Evolutionary conservation across 345 rosid species (phyloP), one percentile per base, ranked within the genome.

Genomic region (Cardamine occulta): DNA sequence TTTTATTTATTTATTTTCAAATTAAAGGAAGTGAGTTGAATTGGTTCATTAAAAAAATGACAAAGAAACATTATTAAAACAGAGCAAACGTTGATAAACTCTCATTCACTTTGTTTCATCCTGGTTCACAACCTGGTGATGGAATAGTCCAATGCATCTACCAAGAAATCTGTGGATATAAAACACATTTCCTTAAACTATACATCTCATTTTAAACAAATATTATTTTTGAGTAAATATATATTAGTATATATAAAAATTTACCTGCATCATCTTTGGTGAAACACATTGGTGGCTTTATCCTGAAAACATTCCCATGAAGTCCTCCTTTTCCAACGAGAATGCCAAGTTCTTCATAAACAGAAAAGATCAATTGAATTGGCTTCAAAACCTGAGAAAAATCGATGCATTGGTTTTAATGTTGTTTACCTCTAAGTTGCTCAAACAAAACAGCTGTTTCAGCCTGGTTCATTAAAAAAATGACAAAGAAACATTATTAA

Each of bases 221-320:
- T 0, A 11, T 56, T 12, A 47, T 31, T 29, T 28, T 28, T 24
- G 34, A 31, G 23, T 1, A 23, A 34, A 28, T 34, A 63, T n/a
- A 29, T 45, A 44, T 5, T 9, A 40, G 14, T 40, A 42, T 13
- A 2, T 24, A 35, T 55, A 37, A 59, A 51, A n/a, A n/a, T 21
- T 61, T 85, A 86, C 98, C 98, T 40, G 97, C 94, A 84, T 95
- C 98, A 24, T 89, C 91, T 82, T 88, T 90, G 67, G 89, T 82
- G 80, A 90, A 95, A 79, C 99, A 90, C 99, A 90, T 90, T 0
- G 98, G 99, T 19, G 99, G 96, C 68, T 90, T 92, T 74, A 95
- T 84, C 74, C 97, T 87, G 84, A 95, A 90, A 63, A 90, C 96
- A 31, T 85, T 95, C 31, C 96, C 98, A 34, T 95, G 91, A 10